phyloP scores from a whole-genome alignment of 2,329 filamentous ascomycete species.

The Lachnellula occidentalis region DNA sequence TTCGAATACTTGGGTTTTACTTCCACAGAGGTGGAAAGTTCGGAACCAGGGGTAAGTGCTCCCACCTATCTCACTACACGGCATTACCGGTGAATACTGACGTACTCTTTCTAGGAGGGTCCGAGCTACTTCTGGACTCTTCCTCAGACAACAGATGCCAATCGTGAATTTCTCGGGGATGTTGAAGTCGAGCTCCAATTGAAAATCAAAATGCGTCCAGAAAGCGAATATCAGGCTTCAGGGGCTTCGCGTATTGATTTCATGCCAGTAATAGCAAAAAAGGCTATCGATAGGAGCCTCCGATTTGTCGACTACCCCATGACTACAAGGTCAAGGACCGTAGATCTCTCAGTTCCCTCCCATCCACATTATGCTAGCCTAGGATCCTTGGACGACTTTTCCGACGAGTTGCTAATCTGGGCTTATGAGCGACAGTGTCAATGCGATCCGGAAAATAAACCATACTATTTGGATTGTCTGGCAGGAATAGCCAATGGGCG shows the following conservation, averaged over 20 bases:
- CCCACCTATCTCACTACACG: background rate
- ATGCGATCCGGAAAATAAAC: slow-evolving; percentile 47
- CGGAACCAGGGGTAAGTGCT: slow-evolving; percentile 34
- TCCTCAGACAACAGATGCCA: slow-evolving; percentile 22
- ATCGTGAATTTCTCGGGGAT: slow-evolving; percentile 48
- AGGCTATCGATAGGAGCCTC: slow-evolving; percentile 25
- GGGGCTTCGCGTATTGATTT: background rate
- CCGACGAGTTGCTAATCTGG: slow-evolving; percentile 54
- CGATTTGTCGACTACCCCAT: slow-evolving; percentile 27
- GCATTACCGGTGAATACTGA: slow-evolving; percentile 23
- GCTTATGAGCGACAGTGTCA: slow-evolving; percentile 55
- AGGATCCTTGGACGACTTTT: slow-evolving; percentile 57
- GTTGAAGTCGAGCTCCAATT: slow-evolving; percentile 48
- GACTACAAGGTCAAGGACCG: slow-evolving; percentile 15
- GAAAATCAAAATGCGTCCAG: slow-evolving; percentile 17
- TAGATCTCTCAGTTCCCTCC: slow-evolving; percentile 34
- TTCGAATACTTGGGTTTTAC: slow-evolving; percentile 54
- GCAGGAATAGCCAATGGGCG: slow-evolving; percentile 48
- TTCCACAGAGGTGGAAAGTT: slow-evolving; percentile 29
- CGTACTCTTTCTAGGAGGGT: slow-evolving; percentile 19
- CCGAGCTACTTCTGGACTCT: slow-evolving; percentile 30
- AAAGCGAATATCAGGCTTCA: slow-evolving; percentile 5
- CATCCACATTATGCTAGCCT: slow-evolving; percentile 52
- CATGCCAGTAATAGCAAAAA: slow-evolving; percentile 17
- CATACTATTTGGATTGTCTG: slow-evolving; percentile 64